A percentile compares a stretch with the other conserved stretches of the same genome.
phyloP scores from a whole-genome alignment of 2,329 filamentous ascomycete genomes.

The Diaporthe destruens region DNA sequence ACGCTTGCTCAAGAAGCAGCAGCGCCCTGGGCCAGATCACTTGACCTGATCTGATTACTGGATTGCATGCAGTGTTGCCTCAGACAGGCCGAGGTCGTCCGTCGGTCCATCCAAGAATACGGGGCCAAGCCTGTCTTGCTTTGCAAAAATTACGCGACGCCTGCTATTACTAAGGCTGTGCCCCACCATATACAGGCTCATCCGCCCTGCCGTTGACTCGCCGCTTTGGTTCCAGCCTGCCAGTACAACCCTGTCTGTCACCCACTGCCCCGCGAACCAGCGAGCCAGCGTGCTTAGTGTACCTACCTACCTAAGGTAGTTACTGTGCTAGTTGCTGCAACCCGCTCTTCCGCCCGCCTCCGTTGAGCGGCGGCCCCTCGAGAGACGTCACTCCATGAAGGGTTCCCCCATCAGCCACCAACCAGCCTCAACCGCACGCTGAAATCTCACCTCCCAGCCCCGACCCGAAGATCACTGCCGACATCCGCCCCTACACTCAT shows the following conservation, averaged over 20 bases:
- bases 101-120: background rate
- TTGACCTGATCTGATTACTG: slow-evolving; percentile 7
- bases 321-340: background rate
- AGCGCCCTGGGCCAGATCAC: background rate
- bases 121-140: slow-evolving; percentile 6
- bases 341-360: slow-evolving; percentile 19
- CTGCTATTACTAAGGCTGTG: slow-evolving; percentile 16
- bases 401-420: slow-evolving; percentile 4
- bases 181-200: slow-evolving; percentile 32
- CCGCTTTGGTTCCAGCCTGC: slow-evolving; percentile 3
- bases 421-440: background rate
- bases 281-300: too few relatives aligned
- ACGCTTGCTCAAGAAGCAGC: background rate
- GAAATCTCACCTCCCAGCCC: slow-evolving; percentile 10
- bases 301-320: too few relatives aligned
- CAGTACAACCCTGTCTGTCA: slow-evolving; percentile 1
- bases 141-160: slow-evolving; percentile 34
- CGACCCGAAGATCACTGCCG: slow-evolving; percentile 23
- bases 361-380: slow-evolving; percentile 31
- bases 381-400: slow-evolving; percentile 33
- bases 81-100: background rate
- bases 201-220: slow-evolving; percentile 30
- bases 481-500: slow-evolving; percentile 8
- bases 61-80: background rate
- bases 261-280: slow-evolving; percentile 18